Percentiles rank a stretch among this genome's conserved stretches.
These are phyloP conservation scores for Arthrobotrys entomopaga DNA, from an alignment of 2,329 filamentous ascomycete genomes.

Conservation along the genomic window DNA sequence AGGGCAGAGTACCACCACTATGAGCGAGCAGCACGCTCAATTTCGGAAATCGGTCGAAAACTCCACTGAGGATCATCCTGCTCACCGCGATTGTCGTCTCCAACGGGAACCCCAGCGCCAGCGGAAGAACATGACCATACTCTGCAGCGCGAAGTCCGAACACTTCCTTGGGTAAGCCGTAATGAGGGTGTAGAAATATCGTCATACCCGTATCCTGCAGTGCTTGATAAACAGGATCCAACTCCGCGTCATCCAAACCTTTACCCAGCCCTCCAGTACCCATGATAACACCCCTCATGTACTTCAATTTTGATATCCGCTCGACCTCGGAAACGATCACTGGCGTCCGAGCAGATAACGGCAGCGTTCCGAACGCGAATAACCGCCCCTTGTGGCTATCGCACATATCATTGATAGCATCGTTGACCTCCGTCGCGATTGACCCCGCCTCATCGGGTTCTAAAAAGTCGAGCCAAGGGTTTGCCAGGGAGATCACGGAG, in stretches of 20 bases:
- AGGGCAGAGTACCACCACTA: constrained; percentile 87
- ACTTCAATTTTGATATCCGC: constrained; percentile 70
- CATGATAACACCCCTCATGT: constrained; percentile 86
- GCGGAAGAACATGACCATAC: constrained; percentile 86
- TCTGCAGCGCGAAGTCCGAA: constrained; percentile 77
- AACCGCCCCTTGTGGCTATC: constrained; percentile 72
- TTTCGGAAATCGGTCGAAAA: constrained; percentile 78
- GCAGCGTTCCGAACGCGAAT: constrained; percentile 84
- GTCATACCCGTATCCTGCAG: constrained; percentile 73
- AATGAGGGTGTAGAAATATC: constrained; percentile 90
- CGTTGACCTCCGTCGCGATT: constrained; percentile 76
- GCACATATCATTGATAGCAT: constrained; percentile 80
- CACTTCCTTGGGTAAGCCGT: constrained; percentile 81
- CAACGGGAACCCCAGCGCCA: constrained; percentile 81
- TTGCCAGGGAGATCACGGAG: constrained; percentile 87
- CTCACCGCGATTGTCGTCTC: constrained; percentile 92
- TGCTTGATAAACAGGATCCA: constrained; percentile 78
- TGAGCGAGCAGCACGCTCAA: constrained; percentile 84
- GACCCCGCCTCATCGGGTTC: constrained; percentile 69
- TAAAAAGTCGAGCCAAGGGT: constrained; percentile 93
- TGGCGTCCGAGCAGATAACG: constrained; percentile 74
- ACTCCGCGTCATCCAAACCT: constrained; percentile 79
- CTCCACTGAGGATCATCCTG: constrained; percentile 84
- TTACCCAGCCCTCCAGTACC: constrained; percentile 83
- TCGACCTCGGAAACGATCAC: constrained; percentile 74